phyloP scores from a whole-genome alignment of 768 basidiomycete species.

The Phanerochaete carnosa region DNA sequence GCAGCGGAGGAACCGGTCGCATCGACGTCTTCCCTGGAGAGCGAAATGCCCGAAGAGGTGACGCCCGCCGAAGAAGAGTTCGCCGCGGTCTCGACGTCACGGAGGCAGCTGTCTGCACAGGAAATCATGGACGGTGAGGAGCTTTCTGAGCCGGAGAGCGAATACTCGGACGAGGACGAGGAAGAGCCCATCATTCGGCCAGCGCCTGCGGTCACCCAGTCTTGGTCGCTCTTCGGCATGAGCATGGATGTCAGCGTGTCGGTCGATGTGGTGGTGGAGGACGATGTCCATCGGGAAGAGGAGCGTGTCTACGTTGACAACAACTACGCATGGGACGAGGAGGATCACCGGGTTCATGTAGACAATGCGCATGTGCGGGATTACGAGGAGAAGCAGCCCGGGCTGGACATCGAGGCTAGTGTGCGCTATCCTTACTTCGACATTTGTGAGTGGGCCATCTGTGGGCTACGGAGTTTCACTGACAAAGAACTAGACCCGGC shows the following conservation, averaged over 20 bases:
- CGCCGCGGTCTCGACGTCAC: neutral
- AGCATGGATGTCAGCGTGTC: neutral
- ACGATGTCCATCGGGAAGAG: neutral
- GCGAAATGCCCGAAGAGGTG: neutral
- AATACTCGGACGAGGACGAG: neutral
- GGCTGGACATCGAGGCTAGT: no score
- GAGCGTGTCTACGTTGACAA: neutral
- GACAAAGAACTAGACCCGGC: constrained; percentile 32
- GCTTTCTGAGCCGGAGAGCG: neutral
- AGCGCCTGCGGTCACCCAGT: neutral
- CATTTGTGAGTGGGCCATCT: constrained; percentile 21
- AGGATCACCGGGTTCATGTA: neutral
- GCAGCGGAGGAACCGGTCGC: neutral
- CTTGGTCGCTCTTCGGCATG: neutral
- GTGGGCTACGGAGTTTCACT: neutral
- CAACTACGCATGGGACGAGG: neutral
- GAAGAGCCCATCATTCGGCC: neutral
- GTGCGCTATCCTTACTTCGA: constrained; percentile 32
- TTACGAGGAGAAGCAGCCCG: neutral
- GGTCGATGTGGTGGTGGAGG: neutral
- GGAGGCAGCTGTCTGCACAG: neutral
- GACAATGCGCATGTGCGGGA: neutral
- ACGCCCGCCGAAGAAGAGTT: neutral
- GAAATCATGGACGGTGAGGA: neutral
- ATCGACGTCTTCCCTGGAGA: neutral